These are phyloP conservation scores for Candida neerlandica DNA, from an alignment of 1,139 yeast species.

Conservation along the genomic window DNA sequence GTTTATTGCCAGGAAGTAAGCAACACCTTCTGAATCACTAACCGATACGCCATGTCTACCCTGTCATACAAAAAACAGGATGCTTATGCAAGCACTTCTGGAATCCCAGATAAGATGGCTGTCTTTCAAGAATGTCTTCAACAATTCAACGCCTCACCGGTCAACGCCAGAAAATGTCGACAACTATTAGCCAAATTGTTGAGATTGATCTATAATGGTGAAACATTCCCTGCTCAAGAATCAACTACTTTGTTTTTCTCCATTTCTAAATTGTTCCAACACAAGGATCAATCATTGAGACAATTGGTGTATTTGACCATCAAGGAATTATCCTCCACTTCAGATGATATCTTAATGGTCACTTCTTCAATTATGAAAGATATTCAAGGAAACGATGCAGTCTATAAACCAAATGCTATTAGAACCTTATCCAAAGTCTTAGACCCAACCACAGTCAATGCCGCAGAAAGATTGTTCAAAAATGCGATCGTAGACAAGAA, in stretches of 20 bases:
- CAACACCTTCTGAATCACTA: neutral
- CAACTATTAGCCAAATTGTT: slow-evolving; percentile 71
- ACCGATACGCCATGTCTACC: slow-evolving; percentile 59
- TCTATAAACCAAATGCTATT: slow-evolving; percentile 93
- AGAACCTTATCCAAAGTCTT: slow-evolving; percentile 88
- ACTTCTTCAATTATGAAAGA: slow-evolving; percentile 98
- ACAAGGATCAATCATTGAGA: slow-evolving; percentile 85
- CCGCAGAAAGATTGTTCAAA: slow-evolving; percentile 90
- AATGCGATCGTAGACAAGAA: slow-evolving; percentile 91
- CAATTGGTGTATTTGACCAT: slow-evolving; percentile 93
- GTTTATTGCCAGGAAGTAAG: too few relatives aligned
- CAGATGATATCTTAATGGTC: slow-evolving; percentile 95
- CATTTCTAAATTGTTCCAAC: slow-evolving; percentile 92
- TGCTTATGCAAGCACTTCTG: slow-evolving; percentile 56
- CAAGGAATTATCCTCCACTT: slow-evolving; percentile 81
- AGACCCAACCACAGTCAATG: slow-evolving; percentile 90
- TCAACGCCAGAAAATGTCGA: slow-evolving; percentile 87
- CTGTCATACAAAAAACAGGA: slow-evolving; percentile 83
- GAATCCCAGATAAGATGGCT: slow-evolving; percentile 91
- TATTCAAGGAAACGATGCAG: slow-evolving; percentile 83
- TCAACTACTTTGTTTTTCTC: slow-evolving; percentile 93
- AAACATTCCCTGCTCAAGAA: slow-evolving; percentile 83
- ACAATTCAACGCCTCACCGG: slow-evolving; percentile 90
- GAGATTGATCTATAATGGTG: slow-evolving; percentile 79
- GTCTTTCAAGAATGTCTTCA: slow-evolving; percentile 94